Evolutionary conservation across 192 early-diverging fungal genomes (phyloP), one percentile per base, ranked within the genome.

Genomic region (Pilaira anomala): DNA sequence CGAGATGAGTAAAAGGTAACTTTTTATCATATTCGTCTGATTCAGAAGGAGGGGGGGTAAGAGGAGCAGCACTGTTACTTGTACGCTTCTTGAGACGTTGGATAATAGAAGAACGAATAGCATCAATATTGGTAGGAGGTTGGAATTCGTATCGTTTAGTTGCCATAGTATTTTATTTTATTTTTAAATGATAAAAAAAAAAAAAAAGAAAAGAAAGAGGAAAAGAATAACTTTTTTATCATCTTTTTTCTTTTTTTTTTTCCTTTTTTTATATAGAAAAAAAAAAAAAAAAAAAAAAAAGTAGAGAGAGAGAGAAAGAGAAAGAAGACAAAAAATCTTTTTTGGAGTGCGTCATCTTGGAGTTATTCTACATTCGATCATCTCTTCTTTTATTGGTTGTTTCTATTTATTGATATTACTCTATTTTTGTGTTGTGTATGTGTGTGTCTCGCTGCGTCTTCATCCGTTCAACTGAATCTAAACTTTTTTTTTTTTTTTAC

Each of bases 71-170:
- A 33, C 33, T 7, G 14, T 26, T 41, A 18, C 46, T 42, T 26
- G 40, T 48, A 28, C 62, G 62, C n/a, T 63, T 18, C 28, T 63
- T 63, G 19, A 63, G 29, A 22, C 48, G 62, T 25, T 14, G 48
- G 21, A 52, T 49, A 40, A 63, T 63, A 21, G 33, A 42, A 39
- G 48, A 36, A 22, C 62, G 62, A 21, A 63, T 63, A 24, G 62
- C 62, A 19, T 4, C 48, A 24, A 63, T 48, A 39, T 63, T 63
- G 21, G 30, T 16, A 25, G 62, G 62, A 63, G 62, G 62, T 26
- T 52, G 33, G 24, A 52, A 63, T 49, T 49, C 62, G 39, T 63
- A 49, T 13, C 26, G 46, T 41, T 63, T 14, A 19, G 41, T 44
- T 33, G 45, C 22, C 41, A 48, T 60, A 2, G 8, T 45, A 48